A percentile compares a stretch with the other conserved stretches of the same genome.
Conservation (phyloP, 345 rosid species). For the Adansonia digitata region DNA sequence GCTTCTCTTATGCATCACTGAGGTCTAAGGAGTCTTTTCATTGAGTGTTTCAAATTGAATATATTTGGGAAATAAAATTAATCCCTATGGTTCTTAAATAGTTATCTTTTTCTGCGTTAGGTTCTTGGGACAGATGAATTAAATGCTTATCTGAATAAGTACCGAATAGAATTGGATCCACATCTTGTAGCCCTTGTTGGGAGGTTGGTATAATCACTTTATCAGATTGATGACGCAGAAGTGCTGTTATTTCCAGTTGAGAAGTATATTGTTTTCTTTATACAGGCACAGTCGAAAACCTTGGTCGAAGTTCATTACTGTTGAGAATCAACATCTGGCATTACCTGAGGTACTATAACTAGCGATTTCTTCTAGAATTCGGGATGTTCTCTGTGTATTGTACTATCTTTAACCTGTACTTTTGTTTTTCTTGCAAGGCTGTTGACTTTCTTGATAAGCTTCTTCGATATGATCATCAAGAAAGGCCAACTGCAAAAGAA, state of each 20-base stretch:
- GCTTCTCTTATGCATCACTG: neutral
- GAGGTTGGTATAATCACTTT: conserved; percentile 37
- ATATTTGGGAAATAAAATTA: neutral
- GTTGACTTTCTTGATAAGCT: conserved; percentile 92
- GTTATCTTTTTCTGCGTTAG: conserved; percentile 27
- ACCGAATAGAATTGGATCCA: conserved; percentile 85
- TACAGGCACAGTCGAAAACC: conserved; percentile 89
- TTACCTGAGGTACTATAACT: conserved; percentile 72
- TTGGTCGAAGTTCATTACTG: conserved; percentile 80
- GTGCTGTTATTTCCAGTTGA: conserved; percentile 4
- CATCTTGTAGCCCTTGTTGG: conserved; percentile 89
- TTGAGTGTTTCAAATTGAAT: neutral
- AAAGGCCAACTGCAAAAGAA: conserved; percentile 96
- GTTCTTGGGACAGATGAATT: conserved; percentile 94
- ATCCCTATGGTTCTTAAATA: neutral
- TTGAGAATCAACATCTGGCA: conserved; percentile 87
- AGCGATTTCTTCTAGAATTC: neutral
- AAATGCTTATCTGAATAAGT: conserved; percentile 70
- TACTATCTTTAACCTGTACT: neutral
- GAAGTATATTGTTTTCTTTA: neutral
- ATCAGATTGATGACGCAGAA: neutral
- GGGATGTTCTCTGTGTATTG: neutral
- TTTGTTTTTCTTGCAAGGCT: conserved; percentile 44
- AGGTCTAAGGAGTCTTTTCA: neutral
- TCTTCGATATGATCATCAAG: conserved; percentile 94